phyloP scores from a whole-genome alignment of 805 yeast species.

The Brettanomyces bruxellensis region DNA sequence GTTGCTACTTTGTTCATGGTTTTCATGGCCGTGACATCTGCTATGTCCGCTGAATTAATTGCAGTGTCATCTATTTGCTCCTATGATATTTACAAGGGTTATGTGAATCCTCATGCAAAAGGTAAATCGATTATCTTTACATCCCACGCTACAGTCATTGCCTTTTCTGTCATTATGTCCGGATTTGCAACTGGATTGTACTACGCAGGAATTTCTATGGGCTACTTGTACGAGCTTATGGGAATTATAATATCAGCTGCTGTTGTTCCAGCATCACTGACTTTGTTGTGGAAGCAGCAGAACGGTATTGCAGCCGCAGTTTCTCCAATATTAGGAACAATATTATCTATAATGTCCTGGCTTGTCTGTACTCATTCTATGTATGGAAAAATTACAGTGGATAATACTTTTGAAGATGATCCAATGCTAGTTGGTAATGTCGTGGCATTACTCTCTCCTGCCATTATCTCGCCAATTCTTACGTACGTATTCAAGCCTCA shows the following conservation, averaged over 20 bases:
- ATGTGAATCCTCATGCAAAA: constrained; percentile 68
- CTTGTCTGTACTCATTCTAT: constrained; percentile 37
- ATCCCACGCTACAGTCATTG: constrained; percentile 60
- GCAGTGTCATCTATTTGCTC: constrained; percentile 81
- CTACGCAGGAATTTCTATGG: constrained; percentile 80
- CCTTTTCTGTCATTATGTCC: constrained; percentile 56
- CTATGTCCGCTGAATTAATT: constrained; percentile 85
- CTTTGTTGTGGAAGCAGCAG: constrained; percentile 55
- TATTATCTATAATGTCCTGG: constrained; percentile 67
- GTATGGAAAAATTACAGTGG: constrained; percentile 36
- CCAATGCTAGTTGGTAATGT: constrained; percentile 89
- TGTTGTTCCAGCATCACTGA: constrained; percentile 67
- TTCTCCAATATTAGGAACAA: constrained; percentile 75
- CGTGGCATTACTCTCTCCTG: constrained; percentile 70
- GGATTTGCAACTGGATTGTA: constrained; percentile 76
- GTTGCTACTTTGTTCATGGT: constrained; percentile 70
- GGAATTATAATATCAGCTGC: constrained; percentile 85
- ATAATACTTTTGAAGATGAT: constrained; percentile 65
- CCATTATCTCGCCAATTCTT: constrained; percentile 54
- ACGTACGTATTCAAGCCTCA: constrained; percentile 60
- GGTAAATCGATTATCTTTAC: constrained; percentile 64
- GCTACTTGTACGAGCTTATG: constrained; percentile 80
- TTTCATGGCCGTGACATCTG: constrained; percentile 90
- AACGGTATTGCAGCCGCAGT: constrained; percentile 60
- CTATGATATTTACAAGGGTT: constrained; percentile 76